A percentile compares a stretch with the other conserved stretches of the same genome.
These are phyloP conservation scores for Phytophthora agathidicida DNA, from an alignment of 352 stramenopile species.

Conservation along the genomic window DNA sequence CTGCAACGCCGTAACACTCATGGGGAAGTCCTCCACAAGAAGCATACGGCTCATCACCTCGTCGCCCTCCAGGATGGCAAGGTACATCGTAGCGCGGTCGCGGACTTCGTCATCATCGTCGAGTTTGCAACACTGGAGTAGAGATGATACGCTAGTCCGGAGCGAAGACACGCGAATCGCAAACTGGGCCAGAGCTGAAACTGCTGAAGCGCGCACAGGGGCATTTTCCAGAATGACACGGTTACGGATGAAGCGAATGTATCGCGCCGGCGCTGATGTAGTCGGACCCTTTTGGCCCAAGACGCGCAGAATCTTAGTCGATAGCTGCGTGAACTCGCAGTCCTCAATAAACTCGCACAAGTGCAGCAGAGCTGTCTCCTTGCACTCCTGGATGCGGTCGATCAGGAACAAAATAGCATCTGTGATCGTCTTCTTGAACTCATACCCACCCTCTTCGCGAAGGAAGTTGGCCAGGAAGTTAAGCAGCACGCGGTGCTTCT, in stretches of 20 bases:
- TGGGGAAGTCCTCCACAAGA: slow-evolving; percentile 80
- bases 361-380: slow-evolving; percentile 96
- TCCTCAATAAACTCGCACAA: slow-evolving; percentile 99
- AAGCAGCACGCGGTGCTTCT: slow-evolving; percentile 97
- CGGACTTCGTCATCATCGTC: slow-evolving; percentile 99
- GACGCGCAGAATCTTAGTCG: slow-evolving; percentile 95
- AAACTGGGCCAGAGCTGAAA: slow-evolving; percentile 97
- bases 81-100: slow-evolving; percentile 91
- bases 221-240: slow-evolving; percentile 99
- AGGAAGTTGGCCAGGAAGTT: slow-evolving; percentile 99
- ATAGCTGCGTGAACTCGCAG: slow-evolving; percentile 91
- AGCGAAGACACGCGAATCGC: slow-evolving; percentile 94
- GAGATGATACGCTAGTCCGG: slow-evolving; percentile 91
- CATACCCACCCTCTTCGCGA: slow-evolving; percentile 95
- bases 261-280: slow-evolving; percentile 94
- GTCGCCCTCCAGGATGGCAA: slow-evolving; percentile 77
- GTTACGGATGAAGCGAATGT: slow-evolving; percentile 99
- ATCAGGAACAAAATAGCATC: slow-evolving; percentile 98
- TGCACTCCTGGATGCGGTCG: slow-evolving; percentile 96
- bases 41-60: slow-evolving; percentile 56
- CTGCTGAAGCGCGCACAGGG: slow-evolving; percentile 95
- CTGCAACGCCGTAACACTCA: slow-evolving; percentile 73
- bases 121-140: slow-evolving; percentile 95
- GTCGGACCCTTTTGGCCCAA: slow-evolving; percentile 95
- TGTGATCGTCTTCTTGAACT: slow-evolving; percentile 99